phyloP scores from a whole-genome alignment of 345 rosid species.

The Sonneratia alba region DNA sequence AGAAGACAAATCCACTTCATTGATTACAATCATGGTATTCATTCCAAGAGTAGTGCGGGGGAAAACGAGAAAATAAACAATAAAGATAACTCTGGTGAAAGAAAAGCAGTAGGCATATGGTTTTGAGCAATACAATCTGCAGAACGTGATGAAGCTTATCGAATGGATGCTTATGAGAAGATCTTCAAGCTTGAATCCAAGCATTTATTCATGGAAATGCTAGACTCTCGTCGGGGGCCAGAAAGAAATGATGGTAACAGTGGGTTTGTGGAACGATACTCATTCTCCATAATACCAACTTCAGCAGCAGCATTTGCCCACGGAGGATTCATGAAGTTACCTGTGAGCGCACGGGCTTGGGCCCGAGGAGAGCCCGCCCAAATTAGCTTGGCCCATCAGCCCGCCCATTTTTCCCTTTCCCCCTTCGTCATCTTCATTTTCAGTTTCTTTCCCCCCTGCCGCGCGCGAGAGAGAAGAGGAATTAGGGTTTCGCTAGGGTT shows the following conservation, averaged over 20 bases:
- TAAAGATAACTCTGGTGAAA: not conserved
- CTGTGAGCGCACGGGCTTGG: no score
- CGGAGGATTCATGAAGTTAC: not conserved
- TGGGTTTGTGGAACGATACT: not conserved
- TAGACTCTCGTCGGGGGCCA: not conserved
- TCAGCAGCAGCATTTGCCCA: not conserved
- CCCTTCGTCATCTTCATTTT: no score
- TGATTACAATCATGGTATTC: not conserved
- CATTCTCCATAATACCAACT: not conserved
- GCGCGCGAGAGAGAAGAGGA: no score
- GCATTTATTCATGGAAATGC: not conserved
- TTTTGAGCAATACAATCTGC: not conserved
- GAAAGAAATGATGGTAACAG: constrained; percentile 1
- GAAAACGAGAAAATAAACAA: not conserved
- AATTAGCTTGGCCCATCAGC: no score
- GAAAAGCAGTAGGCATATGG: not conserved
- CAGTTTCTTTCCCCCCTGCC: no score
- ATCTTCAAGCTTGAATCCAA: not conserved
- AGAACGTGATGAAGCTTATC: not conserved
- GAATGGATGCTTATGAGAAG: not conserved
- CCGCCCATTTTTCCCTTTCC: no score
- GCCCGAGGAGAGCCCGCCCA: no score
- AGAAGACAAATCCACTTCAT: no score
- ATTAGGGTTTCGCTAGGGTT: no score
- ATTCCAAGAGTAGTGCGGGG: not conserved